These are phyloP conservation scores for Fusarium sambucinum DNA, from an alignment of 2,329 filamentous ascomycete genomes.

Conservation along the genomic window DNA sequence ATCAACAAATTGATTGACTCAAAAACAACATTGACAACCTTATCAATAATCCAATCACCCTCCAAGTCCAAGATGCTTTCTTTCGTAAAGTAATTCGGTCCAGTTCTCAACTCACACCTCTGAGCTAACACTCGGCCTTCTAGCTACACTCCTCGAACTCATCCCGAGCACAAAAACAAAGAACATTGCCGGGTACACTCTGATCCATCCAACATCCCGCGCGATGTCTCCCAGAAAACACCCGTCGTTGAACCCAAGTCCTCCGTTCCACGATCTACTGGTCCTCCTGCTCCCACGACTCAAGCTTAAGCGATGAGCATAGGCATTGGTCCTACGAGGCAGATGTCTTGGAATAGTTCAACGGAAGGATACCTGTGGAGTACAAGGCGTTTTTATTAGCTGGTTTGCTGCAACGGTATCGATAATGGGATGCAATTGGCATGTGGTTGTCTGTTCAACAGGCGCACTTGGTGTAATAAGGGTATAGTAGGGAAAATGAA, in stretches of 20 bases:
- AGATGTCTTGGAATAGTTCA: slow-evolving; percentile 4
- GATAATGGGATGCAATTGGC: not conserved
- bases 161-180: slow-evolving; percentile 43
- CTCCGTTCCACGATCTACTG: slow-evolving; percentile 21
- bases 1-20: slow-evolving; percentile 12
- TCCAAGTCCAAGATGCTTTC: slow-evolving; percentile 36
- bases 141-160: slow-evolving; percentile 42
- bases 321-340: not conserved
- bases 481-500: not conserved
- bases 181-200: slow-evolving; percentile 40
- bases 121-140: slow-evolving; percentile 4
- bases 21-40: not conserved
- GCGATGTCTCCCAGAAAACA: slow-evolving; percentile 24
- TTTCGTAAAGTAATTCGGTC: slow-evolving; percentile 36
- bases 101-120: not conserved
- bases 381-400: slow-evolving; percentile 24
- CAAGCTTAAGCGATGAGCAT: slow-evolving; percentile 9
- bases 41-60: not conserved
- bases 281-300: slow-evolving; percentile 17
- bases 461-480: not conserved
- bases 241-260: slow-evolving; percentile 28
- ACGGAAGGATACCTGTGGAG: slow-evolving; percentile 27
- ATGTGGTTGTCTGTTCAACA: not conserved
- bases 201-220: slow-evolving; percentile 27
- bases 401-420: not conserved